A percentile compares a stretch with the other conserved stretches of the same genome.
Evolutionary conservation across 371 early-diverging fungal genomes (phyloP).

Genomic region (Mucor plumbeus): DNA sequence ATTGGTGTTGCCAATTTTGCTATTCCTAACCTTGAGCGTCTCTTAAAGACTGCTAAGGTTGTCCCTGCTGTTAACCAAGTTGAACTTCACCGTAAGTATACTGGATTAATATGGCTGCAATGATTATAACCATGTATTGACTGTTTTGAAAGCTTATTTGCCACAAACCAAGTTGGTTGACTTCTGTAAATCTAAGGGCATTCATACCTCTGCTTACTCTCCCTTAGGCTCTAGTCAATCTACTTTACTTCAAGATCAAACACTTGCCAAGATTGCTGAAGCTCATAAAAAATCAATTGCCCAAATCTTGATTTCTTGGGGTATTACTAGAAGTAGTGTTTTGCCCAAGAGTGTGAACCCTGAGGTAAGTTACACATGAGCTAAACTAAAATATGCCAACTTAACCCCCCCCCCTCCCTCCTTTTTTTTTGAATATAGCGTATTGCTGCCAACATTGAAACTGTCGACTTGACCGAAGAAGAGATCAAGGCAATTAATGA

Average conservation of each 20-base stretch:
- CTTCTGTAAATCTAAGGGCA: slow-evolving; percentile 58
- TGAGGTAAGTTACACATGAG: slow-evolving; percentile 31
- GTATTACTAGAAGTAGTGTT: slow-evolving; percentile 61
- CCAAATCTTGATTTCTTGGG: slow-evolving; percentile 83
- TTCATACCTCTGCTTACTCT: slow-evolving; percentile 73
- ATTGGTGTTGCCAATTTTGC: slow-evolving; percentile 74
- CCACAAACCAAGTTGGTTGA: slow-evolving; percentile 66
- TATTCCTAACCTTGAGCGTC: slow-evolving; percentile 52
- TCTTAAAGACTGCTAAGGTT: slow-evolving; percentile 60
- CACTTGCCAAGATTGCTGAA: slow-evolving; percentile 65
- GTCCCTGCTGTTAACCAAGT: slow-evolving; percentile 73
- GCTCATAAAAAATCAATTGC: slow-evolving; percentile 67
- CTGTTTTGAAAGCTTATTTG: slow-evolving; percentile 60
- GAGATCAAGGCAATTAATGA: slow-evolving; percentile 49
- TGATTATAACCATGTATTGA: neutral
- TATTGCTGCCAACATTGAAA: slow-evolving; percentile 47
- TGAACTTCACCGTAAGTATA: slow-evolving; percentile 67
- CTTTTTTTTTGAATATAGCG: slow-evolving; percentile 31
- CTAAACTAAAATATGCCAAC: neutral
- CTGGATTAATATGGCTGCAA: neutral
- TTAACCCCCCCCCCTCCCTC: no score
- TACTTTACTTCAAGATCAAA: slow-evolving; percentile 48
- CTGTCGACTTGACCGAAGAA: slow-evolving; percentile 41
- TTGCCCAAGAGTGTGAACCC: slow-evolving; percentile 61
- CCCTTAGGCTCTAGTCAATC: slow-evolving; percentile 69